Base-by-base conservation (phyloP, 805 yeast species). In the Suhomyces pyralidae region DNA sequence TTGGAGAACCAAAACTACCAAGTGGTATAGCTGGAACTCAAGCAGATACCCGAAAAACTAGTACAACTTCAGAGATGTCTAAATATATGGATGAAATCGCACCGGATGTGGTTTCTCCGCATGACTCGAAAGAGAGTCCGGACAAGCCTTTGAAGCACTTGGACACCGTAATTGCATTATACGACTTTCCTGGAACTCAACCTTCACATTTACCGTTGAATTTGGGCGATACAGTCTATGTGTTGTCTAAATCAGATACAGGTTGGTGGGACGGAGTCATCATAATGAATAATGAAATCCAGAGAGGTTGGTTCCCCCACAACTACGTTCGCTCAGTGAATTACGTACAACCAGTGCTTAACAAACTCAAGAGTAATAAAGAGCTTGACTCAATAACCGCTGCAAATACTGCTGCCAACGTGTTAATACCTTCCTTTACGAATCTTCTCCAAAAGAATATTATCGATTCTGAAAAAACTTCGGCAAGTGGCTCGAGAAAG, bases 201-300 rank as follows among this genome's bases (percentile, higher is more conserved):
- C 72, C 81, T 1, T 77, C 80, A 42, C 78, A 82, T 45, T 68
- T 86, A 40, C 78, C 80, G 20, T 67, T 87, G 19, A 69, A 67
- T 50, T 70, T 79, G n/a, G 93, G 91, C 17, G 96, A 88, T 57
- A 77, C 86, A 3, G 71, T 90, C 1, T 81, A 85, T 58, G 94
- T 90, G 12, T 63, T 88, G n/a, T 65, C 78, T 14, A 86, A 86
- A 55, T 74, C 82, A 14, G 81, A 79, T 40, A 66, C 82, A 2
- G 88, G 90, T 2, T 90, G 96, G 97, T 89, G 96, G 94, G 96
- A 90, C 66, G 96, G 97, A 9, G 76, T 86, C 15, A 48, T 68
- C 5, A 49, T 66, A 58, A 60, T 53, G 51, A 60, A 53, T 55
- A 79, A 80, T 6, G 78, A 73, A 5, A 66, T 79, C 5, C 61